Base-by-base conservation (phyloP, 2,329 filamentous ascomycete genomes). In the Paecilomyces dactylethromorphus region DNA sequence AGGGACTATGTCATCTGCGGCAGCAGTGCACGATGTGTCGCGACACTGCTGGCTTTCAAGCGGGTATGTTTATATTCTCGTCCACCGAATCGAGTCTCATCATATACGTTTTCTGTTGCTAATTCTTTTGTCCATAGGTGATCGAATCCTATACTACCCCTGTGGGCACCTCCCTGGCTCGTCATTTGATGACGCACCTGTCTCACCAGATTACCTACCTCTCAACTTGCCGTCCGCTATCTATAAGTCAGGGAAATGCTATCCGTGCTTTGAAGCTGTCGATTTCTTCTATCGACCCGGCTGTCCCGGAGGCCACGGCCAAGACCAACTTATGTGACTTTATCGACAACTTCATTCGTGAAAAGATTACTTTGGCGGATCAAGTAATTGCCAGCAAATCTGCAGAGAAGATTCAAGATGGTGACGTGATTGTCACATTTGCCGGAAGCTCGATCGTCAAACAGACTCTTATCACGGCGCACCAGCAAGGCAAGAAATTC, bases 171-270 rank as follows among this genome's bases (percentile, higher is more conserved):
- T 92, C 92, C 49, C 84, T 99, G 50, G 89, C 92, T 21, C 88
- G 94, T 33, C 92, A 99, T 78, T 87, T 99, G 67, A 94, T 91
- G 32, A 89, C 90, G 11, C 91, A 97, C 74, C 86, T 99, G 60
- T 94, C 92, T 69, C 91, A 92, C 39, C 94, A 99, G 76, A 97
- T 99, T 69, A 92, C 95, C 64, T 97, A 95, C 71, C 84, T 99
- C 61, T 90, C 91, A 60, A 91, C 91, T 65, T 97, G 92, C 70
- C 87, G 94, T n/a, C 92, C 94, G 33, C 90, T 99, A 77, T 95
- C 91, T 65, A 94, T 96, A 75, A 91, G 91, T 62, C 96, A 97
- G 87, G 94, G 94, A 61, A 99, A 97, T 73, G 92, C 92, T 35
- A 96, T 99, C 71, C 86, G 94, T 57, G 93, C 92, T 82, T 83